Conservation (phyloP, 108 stramenopile species). For the Nitzschia inconspicua region DNA sequence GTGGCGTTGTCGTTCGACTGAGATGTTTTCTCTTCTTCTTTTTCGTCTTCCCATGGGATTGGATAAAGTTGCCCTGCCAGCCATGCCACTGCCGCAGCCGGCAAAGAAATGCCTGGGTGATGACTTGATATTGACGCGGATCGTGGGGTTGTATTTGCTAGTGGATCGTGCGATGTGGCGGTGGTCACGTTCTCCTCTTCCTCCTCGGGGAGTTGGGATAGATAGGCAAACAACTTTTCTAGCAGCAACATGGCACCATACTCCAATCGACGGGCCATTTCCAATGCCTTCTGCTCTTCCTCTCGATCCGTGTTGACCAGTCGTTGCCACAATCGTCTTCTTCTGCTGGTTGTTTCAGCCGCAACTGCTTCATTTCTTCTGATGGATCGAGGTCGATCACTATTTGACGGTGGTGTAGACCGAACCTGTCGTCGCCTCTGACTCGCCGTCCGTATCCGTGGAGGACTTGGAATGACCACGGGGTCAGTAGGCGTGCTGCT, state of each 20-base stretch:
- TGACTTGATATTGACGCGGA: neutral
- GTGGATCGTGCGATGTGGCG: neutral
- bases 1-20: neutral
- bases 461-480: no score
- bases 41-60: neutral
- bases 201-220: constrained; percentile 23
- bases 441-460: no score
- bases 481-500: no score
- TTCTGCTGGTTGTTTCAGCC: no score
- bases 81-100: constrained; percentile 75
- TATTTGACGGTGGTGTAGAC: no score
- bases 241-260: constrained; percentile 17
- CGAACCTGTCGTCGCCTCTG: no score
- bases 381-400: no score
- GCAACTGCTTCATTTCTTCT: no score
- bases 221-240: constrained; percentile 24
- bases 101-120: constrained; percentile 52
- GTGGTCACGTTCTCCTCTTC: neutral
- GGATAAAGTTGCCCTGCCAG: constrained; percentile 42
- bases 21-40: neutral
- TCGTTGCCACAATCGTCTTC: no score
- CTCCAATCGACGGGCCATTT: constrained; percentile 15
- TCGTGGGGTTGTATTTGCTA: neutral
- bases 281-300: constrained; percentile 2
- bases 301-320: no score